Evolutionary conservation across 257 asterid species (phyloP).

Genomic region (Voacanga thouarsii): DNA sequence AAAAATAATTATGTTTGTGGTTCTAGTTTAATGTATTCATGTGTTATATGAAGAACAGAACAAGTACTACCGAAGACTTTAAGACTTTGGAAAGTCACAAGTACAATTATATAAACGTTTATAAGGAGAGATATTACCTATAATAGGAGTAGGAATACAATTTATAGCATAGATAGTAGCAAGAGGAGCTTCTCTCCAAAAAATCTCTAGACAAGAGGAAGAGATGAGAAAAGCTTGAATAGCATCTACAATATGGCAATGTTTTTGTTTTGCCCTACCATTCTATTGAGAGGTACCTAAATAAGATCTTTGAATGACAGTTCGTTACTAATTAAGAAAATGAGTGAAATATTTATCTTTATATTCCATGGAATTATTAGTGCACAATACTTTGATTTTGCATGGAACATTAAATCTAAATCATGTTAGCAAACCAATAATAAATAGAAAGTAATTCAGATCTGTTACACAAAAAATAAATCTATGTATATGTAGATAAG

Average conservation of each 20-base stretch:
- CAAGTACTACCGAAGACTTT: not conserved
- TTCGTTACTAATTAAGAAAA: not conserved
- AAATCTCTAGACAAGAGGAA: not conserved
- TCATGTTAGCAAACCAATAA: too few relatives aligned
- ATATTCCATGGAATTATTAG: not conserved
- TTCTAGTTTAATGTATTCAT: too few relatives aligned
- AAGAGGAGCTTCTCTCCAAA: slow-evolving; percentile 2
- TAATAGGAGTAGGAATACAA: too few relatives aligned
- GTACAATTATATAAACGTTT: not conserved
- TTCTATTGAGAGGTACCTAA: not conserved
- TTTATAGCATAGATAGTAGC: not conserved
- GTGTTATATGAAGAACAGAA: too few relatives aligned
- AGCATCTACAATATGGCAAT: too few relatives aligned
- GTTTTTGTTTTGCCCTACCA: not conserved
- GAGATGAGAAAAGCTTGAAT: not conserved
- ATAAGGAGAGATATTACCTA: not conserved
- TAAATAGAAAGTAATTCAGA: not conserved
- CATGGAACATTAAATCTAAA: not conserved
- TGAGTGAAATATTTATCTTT: too few relatives aligned
- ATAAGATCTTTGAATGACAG: not conserved
- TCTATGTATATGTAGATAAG: too few relatives aligned
- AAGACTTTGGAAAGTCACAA: not conserved
- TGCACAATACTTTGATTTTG: not conserved
- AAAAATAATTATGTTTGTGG: not conserved
- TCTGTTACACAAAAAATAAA: too few relatives aligned